Percentiles rank a stretch among this genome's conserved stretches.
Evolutionary conservation across 208 protist species (phyloP).

Genomic region (Leishmania lainsoni): DNA sequence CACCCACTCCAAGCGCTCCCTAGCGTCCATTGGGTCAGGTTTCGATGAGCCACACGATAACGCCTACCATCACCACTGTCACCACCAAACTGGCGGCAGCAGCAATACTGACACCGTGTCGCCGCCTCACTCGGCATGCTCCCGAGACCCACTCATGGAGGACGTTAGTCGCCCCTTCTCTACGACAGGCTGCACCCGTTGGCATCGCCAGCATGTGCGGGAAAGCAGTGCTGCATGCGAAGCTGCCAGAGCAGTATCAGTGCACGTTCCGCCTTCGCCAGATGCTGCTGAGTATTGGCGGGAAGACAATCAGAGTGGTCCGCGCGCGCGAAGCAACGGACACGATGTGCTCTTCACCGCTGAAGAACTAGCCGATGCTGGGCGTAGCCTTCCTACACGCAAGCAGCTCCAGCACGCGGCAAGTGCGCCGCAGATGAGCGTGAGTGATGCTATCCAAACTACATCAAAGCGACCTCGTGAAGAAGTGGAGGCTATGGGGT

Average conservation of each 20-base stretch:
- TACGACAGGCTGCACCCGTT: background rate
- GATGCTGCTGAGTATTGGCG: background rate
- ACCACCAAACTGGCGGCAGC: background rate
- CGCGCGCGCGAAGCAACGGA: background rate
- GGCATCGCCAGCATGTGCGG: background rate
- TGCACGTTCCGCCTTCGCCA: conserved; percentile 16
- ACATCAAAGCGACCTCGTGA: background rate
- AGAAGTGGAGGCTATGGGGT: conserved; percentile 4
- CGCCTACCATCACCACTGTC: background rate
- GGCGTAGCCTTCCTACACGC: background rate
- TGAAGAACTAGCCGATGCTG: background rate
- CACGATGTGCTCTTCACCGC: conserved; percentile 24
- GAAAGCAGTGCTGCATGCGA: background rate
- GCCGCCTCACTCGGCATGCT: background rate
- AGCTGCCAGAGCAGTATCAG: conserved; percentile 4
- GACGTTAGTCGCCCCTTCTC: background rate
- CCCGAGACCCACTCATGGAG: background rate
- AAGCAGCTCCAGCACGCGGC: background rate
- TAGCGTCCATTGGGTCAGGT: background rate
- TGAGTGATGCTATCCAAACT: background rate
- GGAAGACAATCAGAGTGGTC: background rate
- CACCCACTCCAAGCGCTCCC: background rate
- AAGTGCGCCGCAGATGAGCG: background rate
- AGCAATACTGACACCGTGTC: background rate
- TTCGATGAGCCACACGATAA: conserved; percentile 9